Evolutionary conservation across 257 asterid genomes (phyloP), one percentile per base, ranked within the genome.

Genomic region (Solanum stenotomum): DNA sequence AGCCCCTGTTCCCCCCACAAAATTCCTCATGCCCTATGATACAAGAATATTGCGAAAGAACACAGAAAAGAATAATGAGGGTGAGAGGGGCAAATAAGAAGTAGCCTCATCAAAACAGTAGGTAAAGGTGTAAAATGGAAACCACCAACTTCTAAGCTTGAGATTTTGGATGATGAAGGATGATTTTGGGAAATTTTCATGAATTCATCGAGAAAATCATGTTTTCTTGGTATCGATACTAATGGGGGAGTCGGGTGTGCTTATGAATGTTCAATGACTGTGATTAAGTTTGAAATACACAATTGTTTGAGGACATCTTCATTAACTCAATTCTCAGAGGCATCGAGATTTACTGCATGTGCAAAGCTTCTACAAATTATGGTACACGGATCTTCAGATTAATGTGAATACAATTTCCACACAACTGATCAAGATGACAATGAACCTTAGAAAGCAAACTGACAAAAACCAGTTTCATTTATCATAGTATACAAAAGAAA

Each of bases 401-500:
- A 82, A 31, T 82, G 31, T 31, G 44, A 1, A 31, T 37, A 29
- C 86, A 82, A 10, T 82, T 5, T 49, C 44, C 31, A 82, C 25
- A 82, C 13, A 10, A 81, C 67, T 10, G 44, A 82, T 82, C 27
- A 46, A 82, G 44, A 49, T 29, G 29, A 16, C 86, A 49, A 49
- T 18, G 44, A 82, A 49, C 1, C 83, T 16, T 27, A 18, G 70
- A 29, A 82, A 29, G 29, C 22, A 82, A 82, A 82, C 34, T 33
- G 49, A 86, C 67, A 86, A 67, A 78, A 85, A 31, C 40, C 85
- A 84, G 35, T 34, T 44, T 46, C 59, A 34, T n/a, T 33, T 22
- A 83, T 35, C 84, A 40, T 33, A 2, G 44, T 22, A 61, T 46
- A 44, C 63, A 49, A 81, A 15, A 79, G 86, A 87, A 94, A 89